phyloP scores from a whole-genome alignment of 148 eudicot genomes.

The Nepenthes gracilis region DNA sequence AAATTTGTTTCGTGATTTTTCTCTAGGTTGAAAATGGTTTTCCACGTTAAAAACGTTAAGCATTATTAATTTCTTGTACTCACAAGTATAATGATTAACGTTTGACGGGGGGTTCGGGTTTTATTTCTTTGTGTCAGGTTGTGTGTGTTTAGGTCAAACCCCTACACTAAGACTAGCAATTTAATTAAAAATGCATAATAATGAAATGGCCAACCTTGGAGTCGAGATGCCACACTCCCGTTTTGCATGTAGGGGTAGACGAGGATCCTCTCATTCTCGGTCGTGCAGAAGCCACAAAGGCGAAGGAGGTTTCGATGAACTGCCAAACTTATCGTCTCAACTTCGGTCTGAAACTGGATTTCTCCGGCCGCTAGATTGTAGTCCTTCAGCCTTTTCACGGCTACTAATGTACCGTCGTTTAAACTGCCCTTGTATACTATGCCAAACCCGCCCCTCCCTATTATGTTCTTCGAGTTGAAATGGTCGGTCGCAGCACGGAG shows the following conservation, averaged over 20 bases:
- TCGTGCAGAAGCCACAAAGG: constrained; percentile 73
- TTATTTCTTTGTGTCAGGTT: too few relatives aligned
- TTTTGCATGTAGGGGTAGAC: constrained; percentile 83
- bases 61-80: too few relatives aligned
- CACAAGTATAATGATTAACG: too few relatives aligned
- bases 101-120: too few relatives aligned
- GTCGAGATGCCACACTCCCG: constrained; percentile 86
- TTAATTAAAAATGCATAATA: not conserved
- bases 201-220: constrained; percentile 47
- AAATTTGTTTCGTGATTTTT: too few relatives aligned
- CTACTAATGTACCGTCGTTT: constrained; percentile 64
- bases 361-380: constrained; percentile 63
- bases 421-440: constrained; percentile 72
- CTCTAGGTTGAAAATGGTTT: too few relatives aligned
- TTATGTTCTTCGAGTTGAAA: constrained; percentile 67
- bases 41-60: too few relatives aligned
- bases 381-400: constrained; percentile 84
- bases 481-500: constrained; percentile 71
- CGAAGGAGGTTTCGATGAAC: constrained; percentile 81
- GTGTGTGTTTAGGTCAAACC: too few relatives aligned
- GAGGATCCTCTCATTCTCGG: constrained; percentile 76
- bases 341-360: constrained; percentile 84
- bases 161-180: too few relatives aligned
- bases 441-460: constrained; percentile 89
- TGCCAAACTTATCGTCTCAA: constrained; percentile 82